These are phyloP conservation scores for Funneliformis caledonium DNA, from an alignment of 371 early-diverging fungal species.

Conservation along the genomic window DNA sequence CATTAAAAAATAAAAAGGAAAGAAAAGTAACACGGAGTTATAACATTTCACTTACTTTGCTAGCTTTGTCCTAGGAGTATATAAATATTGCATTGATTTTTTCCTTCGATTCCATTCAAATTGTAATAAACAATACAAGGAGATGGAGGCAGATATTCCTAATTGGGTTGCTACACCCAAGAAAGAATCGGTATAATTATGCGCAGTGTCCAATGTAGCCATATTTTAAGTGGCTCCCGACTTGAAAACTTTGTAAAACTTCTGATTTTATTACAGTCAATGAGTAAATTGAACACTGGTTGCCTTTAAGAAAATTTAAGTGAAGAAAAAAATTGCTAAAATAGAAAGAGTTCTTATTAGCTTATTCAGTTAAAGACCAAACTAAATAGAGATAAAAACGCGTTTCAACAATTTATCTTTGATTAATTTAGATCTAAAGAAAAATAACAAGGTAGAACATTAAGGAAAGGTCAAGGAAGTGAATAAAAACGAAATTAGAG, in stretches of 20 bases:
- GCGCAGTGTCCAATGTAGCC: conserved; percentile 40
- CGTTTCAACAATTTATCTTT: no score
- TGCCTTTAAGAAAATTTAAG: no score
- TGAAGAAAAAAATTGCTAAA: no score
- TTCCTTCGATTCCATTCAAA: conserved; percentile 51
- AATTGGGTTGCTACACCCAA: conserved; percentile 51
- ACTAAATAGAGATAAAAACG: no score
- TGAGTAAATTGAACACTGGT: no score
- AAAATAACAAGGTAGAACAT: no score
- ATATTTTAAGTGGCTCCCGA: conserved; percentile 1
- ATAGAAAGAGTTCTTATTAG: no score
- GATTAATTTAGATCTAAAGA: no score
- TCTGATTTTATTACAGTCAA: no score
- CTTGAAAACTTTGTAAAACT: no score
- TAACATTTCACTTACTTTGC: conserved; percentile 43
- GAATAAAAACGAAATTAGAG: no score
- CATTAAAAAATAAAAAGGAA: not conserved
- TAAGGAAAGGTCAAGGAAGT: conserved; percentile 25
- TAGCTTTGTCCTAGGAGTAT: conserved; percentile 47
- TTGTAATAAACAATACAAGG: conserved; percentile 44
- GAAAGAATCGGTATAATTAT: conserved; percentile 43
- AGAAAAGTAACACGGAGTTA: not conserved
- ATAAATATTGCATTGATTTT: conserved; percentile 49
- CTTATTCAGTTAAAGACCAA: no score
- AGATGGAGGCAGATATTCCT: conserved; percentile 47